Evolutionary conservation across 352 stramenopile species (phyloP).

Genomic region (Blastocystis sp.): DNA sequence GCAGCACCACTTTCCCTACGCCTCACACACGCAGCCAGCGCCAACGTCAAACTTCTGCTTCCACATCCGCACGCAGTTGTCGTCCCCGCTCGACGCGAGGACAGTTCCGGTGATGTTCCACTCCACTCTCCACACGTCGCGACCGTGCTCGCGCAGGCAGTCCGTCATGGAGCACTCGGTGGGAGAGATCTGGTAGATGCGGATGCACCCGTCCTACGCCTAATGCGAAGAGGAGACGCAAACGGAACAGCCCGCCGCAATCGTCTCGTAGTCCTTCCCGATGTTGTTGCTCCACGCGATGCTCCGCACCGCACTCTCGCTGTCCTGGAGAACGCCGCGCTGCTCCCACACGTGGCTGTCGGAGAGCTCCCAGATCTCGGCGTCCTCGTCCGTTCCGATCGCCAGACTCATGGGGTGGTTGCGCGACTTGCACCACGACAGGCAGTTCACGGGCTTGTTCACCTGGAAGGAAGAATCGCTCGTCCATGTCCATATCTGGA

Average conservation of each 20-base stretch:
- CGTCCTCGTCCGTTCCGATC: constrained; percentile 20
- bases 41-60: constrained; percentile 56
- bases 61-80: constrained; percentile 62
- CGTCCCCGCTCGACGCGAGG: constrained; percentile 34
- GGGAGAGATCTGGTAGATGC: constrained; percentile 20
- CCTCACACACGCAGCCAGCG: background rate
- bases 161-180: background rate
- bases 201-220: constrained; percentile 54
- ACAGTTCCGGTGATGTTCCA: constrained; percentile 64
- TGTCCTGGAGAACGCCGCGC: background rate
- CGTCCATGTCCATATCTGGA: constrained; percentile 15
- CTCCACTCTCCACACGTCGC: constrained; percentile 51
- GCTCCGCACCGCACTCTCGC: background rate
- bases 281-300: constrained; percentile 43
- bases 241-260: constrained; percentile 31
- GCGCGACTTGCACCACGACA: constrained; percentile 44
- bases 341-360: constrained; percentile 8
- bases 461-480: background rate
- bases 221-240: background rate
- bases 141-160: constrained; percentile 20
- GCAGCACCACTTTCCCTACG: constrained; percentile 33
- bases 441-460: constrained; percentile 29
- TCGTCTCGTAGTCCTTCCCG: constrained; percentile 46
- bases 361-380: constrained; percentile 34
- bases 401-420: constrained; percentile 14